These are phyloP conservation scores for Purpureocillium takamizusanense DNA, from an alignment of 2,329 filamentous ascomycete genomes.

Conservation along the genomic window DNA sequence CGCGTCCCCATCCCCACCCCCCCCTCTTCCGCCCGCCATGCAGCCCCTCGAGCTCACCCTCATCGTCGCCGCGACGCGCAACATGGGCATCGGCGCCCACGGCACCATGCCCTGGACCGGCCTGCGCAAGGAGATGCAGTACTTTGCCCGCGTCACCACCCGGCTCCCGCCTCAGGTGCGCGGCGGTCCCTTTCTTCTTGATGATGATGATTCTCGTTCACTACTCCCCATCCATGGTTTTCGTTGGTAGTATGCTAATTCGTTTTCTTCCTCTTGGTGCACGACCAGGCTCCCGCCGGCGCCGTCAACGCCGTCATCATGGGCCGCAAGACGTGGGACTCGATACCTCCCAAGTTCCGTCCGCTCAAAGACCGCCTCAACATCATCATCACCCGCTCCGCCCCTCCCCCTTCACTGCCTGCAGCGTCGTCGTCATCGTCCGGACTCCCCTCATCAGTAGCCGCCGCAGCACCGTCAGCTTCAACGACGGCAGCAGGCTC, in stretches of 20 bases:
- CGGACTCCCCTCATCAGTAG: slow-evolving; percentile 5
- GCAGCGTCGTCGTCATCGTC: too few species aligned
- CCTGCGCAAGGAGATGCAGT: slow-evolving; percentile 85
- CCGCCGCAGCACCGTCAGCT: too few species aligned
- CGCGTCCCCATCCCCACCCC: too few species aligned
- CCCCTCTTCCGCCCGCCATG: slow-evolving; percentile 13
- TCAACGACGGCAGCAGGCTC: too few species aligned
- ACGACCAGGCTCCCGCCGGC: slow-evolving; percentile 18
- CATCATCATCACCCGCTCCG: slow-evolving; percentile 63
- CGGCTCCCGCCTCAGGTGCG: slow-evolving; percentile 39
- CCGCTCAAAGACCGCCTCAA: slow-evolving; percentile 76
- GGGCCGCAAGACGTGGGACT: slow-evolving; percentile 96
- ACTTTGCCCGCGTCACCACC: slow-evolving; percentile 86
- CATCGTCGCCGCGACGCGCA: slow-evolving; percentile 85
- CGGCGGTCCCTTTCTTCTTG: neutral
- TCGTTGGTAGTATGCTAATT: neutral
- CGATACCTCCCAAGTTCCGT: slow-evolving; percentile 68
- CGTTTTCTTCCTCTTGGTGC: slow-evolving; percentile 1
- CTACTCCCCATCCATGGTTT: too few species aligned
- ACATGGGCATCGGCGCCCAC: slow-evolving; percentile 76
- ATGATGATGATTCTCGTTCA: too few species aligned
- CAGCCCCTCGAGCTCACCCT: slow-evolving; percentile 62
- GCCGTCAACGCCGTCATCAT: slow-evolving; percentile 75
- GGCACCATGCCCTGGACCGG: slow-evolving; percentile 83
- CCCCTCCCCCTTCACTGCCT: slow-evolving; percentile 12